Conservation (phyloP, 2,329 filamentous ascomycete species). For the Alternaria viburni region DNA sequence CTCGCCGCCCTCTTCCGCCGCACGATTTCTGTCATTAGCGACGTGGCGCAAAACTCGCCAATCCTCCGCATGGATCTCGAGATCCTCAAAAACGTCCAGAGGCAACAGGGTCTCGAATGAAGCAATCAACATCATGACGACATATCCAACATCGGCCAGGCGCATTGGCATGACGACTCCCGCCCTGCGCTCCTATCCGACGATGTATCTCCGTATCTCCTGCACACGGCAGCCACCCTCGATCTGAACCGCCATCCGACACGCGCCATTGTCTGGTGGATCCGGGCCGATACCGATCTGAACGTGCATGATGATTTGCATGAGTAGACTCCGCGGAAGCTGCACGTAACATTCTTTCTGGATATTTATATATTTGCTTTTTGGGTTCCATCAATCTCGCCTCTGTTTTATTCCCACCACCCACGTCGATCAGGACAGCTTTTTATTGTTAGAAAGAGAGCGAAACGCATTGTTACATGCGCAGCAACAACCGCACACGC, state of each 20-base stretch:
- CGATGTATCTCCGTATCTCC: neutral
- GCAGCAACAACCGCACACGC: neutral
- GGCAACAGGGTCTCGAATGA: slow-evolving; percentile 23
- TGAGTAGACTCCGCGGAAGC: slow-evolving; percentile 5
- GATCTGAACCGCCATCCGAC: slow-evolving; percentile 3
- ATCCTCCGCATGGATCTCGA: slow-evolving; percentile 75
- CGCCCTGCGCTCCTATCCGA: neutral
- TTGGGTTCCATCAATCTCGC: neutral
- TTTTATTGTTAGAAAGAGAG: neutral
- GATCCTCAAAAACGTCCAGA: slow-evolving; percentile 65
- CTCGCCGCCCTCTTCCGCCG: slow-evolving; percentile 37
- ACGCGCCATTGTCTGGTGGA: slow-evolving; percentile 1
- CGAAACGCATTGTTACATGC: neutral
- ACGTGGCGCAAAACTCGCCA: slow-evolving; percentile 74
- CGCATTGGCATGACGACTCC: neutral
- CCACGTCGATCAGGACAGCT: neutral
- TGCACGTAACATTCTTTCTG: slow-evolving; percentile 6
- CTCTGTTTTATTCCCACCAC: neutral
- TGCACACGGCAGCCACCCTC: neutral
- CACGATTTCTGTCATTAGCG: slow-evolving; percentile 77
- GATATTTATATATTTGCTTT: neutral
- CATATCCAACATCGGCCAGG: neutral
- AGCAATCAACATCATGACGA: slow-evolving; percentile 3
- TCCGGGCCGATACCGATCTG: slow-evolving; percentile 5
- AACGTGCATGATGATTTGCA: slow-evolving; percentile 15